Conservation (phyloP, 208 protist species). For the Trypanosoma mega region DNA sequence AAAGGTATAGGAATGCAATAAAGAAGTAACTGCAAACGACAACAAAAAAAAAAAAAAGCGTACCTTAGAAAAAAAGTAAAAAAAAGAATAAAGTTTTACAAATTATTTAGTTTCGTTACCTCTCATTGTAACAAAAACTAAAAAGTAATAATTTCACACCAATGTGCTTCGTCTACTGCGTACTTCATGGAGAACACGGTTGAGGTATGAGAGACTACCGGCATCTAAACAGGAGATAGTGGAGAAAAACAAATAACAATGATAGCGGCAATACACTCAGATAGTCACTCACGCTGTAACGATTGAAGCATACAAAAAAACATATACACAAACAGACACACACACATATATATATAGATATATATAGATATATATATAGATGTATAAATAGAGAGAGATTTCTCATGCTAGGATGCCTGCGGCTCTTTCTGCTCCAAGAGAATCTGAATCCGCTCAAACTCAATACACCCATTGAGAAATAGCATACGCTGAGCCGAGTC, state of each 20-base stretch:
- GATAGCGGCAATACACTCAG: no score
- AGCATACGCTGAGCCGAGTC: conserved; percentile 6
- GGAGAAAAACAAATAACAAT: no score
- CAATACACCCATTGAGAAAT: conserved; percentile 12
- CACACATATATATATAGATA: no score
- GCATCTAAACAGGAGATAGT: no score
- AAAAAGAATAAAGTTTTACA: background rate
- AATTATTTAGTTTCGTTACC: no score
- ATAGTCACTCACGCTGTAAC: no score
- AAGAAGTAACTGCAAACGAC: background rate
- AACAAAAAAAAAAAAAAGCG: background rate
- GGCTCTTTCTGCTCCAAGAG: conserved; percentile 11
- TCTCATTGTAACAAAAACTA: background rate
- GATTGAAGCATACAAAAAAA: no score
- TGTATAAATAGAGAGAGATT: background rate
- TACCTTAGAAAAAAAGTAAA: background rate
- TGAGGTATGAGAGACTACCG: no score
- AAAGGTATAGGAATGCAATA: no score
- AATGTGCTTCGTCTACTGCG: background rate
- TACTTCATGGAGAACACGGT: no score
- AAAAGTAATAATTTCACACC: background rate
- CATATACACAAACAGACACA: no score
- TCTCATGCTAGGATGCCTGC: background rate
- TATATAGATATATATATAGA: no score
- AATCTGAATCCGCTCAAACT: conserved; percentile 23